Evolutionary conservation across 1,139 yeast species (phyloP).

Genomic region (Tardiomyces depauwii): DNA sequence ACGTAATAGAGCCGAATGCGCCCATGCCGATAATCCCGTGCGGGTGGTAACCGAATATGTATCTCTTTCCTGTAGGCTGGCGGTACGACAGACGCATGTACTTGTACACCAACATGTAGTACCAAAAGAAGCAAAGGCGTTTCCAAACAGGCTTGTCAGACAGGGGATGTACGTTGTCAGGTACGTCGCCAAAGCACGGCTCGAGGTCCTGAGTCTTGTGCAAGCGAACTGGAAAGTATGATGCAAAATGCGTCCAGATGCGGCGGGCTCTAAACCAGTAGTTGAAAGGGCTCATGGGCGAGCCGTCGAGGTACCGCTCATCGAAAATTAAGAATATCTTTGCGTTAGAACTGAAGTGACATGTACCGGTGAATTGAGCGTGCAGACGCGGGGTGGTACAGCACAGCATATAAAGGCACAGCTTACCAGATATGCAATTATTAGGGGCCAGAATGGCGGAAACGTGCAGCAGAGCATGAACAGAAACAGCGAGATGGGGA

Average conservation of each 20-base stretch:
- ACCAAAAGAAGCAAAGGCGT: neutral
- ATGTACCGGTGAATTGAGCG: no score
- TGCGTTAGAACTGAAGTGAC: neutral
- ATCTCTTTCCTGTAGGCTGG: slow-evolving; percentile 31
- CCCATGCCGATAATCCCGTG: slow-evolving; percentile 96
- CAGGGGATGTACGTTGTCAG: neutral
- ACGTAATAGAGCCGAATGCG: slow-evolving; percentile 74
- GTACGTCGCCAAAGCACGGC: slow-evolving; percentile 46
- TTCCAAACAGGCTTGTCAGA: neutral
- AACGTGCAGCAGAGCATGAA: slow-evolving; percentile 52
- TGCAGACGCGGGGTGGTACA: neutral
- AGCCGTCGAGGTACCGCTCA: slow-evolving; percentile 66
- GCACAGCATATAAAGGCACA: neutral
- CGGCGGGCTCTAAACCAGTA: slow-evolving; percentile 44
- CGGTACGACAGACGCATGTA: slow-evolving; percentile 40
- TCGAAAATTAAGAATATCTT: slow-evolving; percentile 42
- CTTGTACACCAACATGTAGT: slow-evolving; percentile 3
- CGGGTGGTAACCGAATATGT: slow-evolving; percentile 91
- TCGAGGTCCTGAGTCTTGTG: slow-evolving; percentile 60
- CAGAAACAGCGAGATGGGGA: slow-evolving; percentile 46
- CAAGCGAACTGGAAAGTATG: slow-evolving; percentile 71
- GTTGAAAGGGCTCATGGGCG: slow-evolving; percentile 46
- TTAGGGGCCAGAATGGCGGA: slow-evolving; percentile 58
- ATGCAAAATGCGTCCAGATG: slow-evolving; percentile 66
- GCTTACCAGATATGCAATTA: slow-evolving; percentile 30